Conservation (phyloP, 2,329 filamentous ascomycete genomes). For the Neodidymelliopsis sp. region DNA sequence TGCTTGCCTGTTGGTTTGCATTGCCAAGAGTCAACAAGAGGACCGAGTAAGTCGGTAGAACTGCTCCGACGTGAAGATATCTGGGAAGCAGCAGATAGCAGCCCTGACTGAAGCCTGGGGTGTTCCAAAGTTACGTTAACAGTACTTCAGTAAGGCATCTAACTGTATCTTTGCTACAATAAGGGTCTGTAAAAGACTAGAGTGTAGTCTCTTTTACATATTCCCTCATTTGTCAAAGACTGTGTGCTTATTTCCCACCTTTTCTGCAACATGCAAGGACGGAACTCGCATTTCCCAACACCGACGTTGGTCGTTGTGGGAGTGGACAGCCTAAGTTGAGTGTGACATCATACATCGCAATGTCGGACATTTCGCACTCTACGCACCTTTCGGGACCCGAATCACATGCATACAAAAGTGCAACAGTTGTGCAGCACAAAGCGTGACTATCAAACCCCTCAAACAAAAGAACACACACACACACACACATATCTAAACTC, state of each 20-base stretch:
- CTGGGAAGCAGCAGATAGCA: too few species aligned
- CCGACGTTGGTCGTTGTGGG: background rate
- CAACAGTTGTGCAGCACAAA: too few species aligned
- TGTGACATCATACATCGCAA: conserved; percentile 19
- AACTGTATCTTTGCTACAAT: too few species aligned
- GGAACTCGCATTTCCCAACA: background rate
- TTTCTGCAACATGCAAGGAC: too few species aligned
- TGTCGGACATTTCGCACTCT: conserved; percentile 7
- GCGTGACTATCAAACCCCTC: background rate
- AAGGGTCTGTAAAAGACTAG: too few species aligned
- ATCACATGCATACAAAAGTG: conserved; percentile 5
- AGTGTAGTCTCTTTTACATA: too few species aligned
- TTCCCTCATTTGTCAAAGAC: too few species aligned
- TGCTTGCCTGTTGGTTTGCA: conserved; percentile 70
- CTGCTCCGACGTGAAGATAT: too few species aligned
- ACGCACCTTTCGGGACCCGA: conserved; percentile 12
- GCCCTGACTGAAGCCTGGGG: too few species aligned
- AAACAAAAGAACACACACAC: background rate
- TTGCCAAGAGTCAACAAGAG: conserved; percentile 67
- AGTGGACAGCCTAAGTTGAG: conserved; percentile 5
- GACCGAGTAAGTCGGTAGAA: conserved; percentile 57
- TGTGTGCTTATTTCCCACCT: too few species aligned
- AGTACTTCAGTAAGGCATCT: too few species aligned
- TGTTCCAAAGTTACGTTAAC: too few species aligned
- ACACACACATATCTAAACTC: background rate